Conservation (phyloP, 1,284 basidiomycete genomes). For the Cutaneotrichosporon sp. region DNA sequence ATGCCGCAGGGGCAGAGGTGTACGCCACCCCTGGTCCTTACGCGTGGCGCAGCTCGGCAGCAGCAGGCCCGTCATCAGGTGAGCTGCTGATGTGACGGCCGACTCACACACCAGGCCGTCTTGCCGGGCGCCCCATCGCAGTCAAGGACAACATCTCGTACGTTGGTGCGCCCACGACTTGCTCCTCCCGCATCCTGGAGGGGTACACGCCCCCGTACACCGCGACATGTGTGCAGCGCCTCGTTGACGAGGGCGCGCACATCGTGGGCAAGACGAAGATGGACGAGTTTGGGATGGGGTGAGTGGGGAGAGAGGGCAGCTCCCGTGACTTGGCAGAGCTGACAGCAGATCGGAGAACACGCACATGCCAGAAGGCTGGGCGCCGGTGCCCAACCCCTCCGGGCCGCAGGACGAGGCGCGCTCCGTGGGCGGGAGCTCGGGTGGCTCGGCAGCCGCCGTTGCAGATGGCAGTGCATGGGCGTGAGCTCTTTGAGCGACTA, state of each 20-base stretch:
- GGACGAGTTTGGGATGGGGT: conserved; percentile 99
- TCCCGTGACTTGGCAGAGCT: conserved; percentile 24
- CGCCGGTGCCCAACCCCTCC: conserved; percentile 72
- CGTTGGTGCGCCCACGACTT: conserved; percentile 67
- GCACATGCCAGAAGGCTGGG: conserved; percentile 32
- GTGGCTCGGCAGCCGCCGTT: conserved; percentile 57
- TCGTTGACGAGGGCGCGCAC: conserved; percentile 67
- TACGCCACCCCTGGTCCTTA: conserved; percentile 30
- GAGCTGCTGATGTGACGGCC: background rate
- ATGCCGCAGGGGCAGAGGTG: background rate
- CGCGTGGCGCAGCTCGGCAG: conserved; percentile 33
- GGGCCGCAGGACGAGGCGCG: conserved; percentile 57
- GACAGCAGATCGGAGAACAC: conserved; percentile 36
- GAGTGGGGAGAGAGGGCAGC: conserved; percentile 8
- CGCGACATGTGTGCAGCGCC: conserved; percentile 74
- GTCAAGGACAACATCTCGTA: conserved; percentile 89
- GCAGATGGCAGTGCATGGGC: conserved; percentile 69
- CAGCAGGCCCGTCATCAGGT: conserved; percentile 25
- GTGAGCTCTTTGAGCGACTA: conserved; percentile 58
- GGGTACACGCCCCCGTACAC: conserved; percentile 79
- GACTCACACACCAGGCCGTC: conserved; percentile 24
- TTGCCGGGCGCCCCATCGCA: conserved; percentile 57
- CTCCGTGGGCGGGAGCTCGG: conserved; percentile 64
- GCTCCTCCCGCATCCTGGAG: conserved; percentile 72
- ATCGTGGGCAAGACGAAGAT: conserved; percentile 90